A percentile compares a stretch with the other conserved stretches of the same genome.
Evolutionary conservation across 768 basidiomycete genomes (phyloP).

Genomic region (Hortiboletus flavorubellus): DNA sequence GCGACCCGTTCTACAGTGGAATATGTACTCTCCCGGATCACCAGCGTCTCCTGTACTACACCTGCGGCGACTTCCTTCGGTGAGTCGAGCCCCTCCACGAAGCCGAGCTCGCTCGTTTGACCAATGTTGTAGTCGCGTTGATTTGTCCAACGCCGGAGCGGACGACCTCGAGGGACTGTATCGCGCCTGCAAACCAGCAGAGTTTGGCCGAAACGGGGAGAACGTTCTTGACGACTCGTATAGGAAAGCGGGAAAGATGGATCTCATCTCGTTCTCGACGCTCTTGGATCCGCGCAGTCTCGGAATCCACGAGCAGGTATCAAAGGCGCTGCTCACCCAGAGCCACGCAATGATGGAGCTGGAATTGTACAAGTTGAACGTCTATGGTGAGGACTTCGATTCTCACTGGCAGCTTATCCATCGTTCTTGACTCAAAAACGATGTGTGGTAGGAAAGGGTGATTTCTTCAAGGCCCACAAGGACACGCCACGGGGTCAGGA

Average conservation of each 20-base stretch:
- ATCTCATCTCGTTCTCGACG: slow-evolving; percentile 32
- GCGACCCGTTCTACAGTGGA: slow-evolving; percentile 1
- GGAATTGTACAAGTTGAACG: slow-evolving; percentile 47
- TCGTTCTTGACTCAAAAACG: not conserved
- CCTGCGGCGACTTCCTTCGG: not conserved
- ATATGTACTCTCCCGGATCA: not conserved
- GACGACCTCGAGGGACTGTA: not conserved
- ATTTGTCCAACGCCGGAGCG: not conserved
- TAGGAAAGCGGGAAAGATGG: slow-evolving; percentile 49
- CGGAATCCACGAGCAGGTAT: not conserved
- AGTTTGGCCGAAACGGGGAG: slow-evolving; percentile 2
- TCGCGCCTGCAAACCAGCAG: slow-evolving; percentile 7
- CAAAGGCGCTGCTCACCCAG: slow-evolving; percentile 1
- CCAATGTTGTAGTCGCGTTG: not conserved
- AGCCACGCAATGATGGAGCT: not conserved
- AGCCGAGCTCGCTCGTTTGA: not conserved
- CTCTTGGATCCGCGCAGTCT: slow-evolving; percentile 1
- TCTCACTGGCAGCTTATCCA: too few species aligned
- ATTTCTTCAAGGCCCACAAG: slow-evolving; percentile 11
- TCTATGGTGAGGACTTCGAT: slow-evolving; percentile 36
- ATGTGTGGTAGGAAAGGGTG: not conserved
- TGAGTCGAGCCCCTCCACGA: not conserved
- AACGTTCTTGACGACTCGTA: slow-evolving; percentile 1
- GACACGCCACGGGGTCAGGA: slow-evolving; percentile 34
- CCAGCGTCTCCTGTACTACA: not conserved